phyloP scores from a whole-genome alignment of 768 basidiomycete species.

The Pholiota conissans region DNA sequence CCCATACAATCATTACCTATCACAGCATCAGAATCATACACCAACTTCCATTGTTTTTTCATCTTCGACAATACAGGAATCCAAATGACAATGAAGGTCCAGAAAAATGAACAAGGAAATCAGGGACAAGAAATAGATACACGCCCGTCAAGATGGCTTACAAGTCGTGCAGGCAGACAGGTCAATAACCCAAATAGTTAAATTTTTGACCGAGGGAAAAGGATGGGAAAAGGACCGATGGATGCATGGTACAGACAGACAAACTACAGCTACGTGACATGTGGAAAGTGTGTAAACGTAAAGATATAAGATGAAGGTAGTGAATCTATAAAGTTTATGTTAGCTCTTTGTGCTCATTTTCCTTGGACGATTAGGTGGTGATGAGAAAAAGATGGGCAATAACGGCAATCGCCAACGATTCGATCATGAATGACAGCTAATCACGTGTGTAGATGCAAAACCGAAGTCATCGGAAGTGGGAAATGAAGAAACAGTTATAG shows the following conservation, averaged over 20 bases:
- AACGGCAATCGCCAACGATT: neutral
- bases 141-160: too few species aligned
- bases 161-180: neutral
- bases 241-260: slow-evolving; percentile 9
- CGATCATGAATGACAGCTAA: neutral
- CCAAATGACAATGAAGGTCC: neutral
- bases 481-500: neutral
- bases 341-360: neutral
- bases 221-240: neutral
- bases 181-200: neutral
- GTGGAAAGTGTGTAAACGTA: slow-evolving; percentile 2
- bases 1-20: neutral
- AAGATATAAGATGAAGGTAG: slow-evolving; percentile 4
- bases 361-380: neutral
- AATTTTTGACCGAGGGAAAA: neutral
- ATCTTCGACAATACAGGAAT: neutral
- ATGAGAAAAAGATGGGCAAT: neutral
- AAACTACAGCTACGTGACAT: slow-evolving; percentile 10
- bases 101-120: neutral
- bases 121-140: neutral
- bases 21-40: neutral
- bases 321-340: neutral
- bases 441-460: neutral
- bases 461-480: neutral
- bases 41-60: neutral